These are phyloP conservation scores for Sphenostylis stenocarpa DNA, from an alignment of 306 rosid species.

Conservation along the genomic window DNA sequence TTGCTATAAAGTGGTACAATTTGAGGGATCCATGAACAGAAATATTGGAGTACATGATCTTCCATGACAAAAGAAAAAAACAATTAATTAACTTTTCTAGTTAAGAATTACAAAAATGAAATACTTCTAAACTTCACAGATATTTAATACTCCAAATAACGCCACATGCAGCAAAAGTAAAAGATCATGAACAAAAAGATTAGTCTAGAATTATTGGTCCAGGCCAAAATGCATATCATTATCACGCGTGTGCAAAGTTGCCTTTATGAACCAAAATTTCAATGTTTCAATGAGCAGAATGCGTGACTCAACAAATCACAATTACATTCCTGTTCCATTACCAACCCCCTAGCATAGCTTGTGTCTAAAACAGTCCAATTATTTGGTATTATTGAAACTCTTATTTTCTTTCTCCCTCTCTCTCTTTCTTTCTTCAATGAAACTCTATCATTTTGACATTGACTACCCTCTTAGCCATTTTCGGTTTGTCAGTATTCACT, in stretches of 20 bases:
- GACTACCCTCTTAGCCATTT: not conserved
- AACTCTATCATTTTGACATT: not conserved
- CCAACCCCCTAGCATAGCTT: not conserved
- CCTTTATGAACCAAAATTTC: not conserved
- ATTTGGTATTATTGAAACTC: not conserved
- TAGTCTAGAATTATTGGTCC: not conserved
- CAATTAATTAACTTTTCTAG: not conserved
- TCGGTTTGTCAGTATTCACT: not conserved
- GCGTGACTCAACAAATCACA: not conserved
- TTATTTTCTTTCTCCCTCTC: not conserved
- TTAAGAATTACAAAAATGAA: not conserved
- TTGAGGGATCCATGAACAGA: slow-evolving; percentile 73
- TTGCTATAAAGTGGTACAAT: slow-evolving; percentile 85
- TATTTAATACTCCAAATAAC: not conserved
- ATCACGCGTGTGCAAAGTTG: not conserved
- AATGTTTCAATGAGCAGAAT: not conserved
- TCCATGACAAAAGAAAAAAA: not conserved
- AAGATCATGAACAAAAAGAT: not conserved
- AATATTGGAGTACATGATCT: slow-evolving; percentile 76
- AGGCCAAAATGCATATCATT: not conserved
- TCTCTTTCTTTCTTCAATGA: not conserved
- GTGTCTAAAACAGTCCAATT: not conserved
- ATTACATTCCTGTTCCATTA: not conserved
- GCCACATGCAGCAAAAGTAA: not conserved
- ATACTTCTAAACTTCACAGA: not conserved